Percentiles rank a stretch among this genome's conserved stretches.
Evolutionary conservation across 2,329 filamentous ascomycete genomes (phyloP).

Genomic region (Reticulascus tulasneorum): DNA sequence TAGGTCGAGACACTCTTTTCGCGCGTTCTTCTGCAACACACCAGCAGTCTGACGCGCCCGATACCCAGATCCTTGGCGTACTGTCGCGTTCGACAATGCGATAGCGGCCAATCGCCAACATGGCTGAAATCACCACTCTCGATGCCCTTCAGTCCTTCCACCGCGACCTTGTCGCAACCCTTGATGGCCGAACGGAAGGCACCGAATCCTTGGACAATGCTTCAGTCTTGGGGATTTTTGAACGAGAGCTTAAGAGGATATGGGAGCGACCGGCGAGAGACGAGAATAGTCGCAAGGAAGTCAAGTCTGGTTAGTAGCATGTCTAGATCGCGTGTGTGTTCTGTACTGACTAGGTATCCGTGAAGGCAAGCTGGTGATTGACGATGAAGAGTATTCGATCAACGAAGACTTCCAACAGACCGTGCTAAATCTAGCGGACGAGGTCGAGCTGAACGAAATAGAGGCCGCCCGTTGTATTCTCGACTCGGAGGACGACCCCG

Average conservation of each 20-base stretch:
- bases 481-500: conserved; percentile 65
- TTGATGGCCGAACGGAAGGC: conserved; percentile 58
- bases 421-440: conserved; percentile 77
- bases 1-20: too few species aligned
- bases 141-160: conserved; percentile 80
- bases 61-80: too few species aligned
- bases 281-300: conserved; percentile 66
- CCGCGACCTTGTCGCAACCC: conserved; percentile 74
- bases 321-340: too few species aligned
- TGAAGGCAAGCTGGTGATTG: conserved; percentile 74
- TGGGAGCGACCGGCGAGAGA: conserved; percentile 73
- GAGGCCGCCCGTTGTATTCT: conserved; percentile 75
- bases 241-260: conserved; percentile 66
- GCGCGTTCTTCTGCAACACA: too few species aligned
- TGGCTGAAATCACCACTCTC: conserved; percentile 71
- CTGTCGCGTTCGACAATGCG: too few species aligned
- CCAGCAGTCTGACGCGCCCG: too few species aligned
- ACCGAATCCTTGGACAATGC: conserved; percentile 67
- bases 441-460: conserved; percentile 84
- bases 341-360: too few species aligned
- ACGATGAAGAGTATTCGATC: conserved; percentile 70
- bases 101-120: conserved; percentile 44
- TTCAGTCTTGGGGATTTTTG: conserved; percentile 66
- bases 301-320: conserved; percentile 58
- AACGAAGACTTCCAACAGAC: conserved; percentile 86